Evolutionary conservation across 768 basidiomycete species (phyloP).

Genomic region (Xerocomus spinulosus): DNA sequence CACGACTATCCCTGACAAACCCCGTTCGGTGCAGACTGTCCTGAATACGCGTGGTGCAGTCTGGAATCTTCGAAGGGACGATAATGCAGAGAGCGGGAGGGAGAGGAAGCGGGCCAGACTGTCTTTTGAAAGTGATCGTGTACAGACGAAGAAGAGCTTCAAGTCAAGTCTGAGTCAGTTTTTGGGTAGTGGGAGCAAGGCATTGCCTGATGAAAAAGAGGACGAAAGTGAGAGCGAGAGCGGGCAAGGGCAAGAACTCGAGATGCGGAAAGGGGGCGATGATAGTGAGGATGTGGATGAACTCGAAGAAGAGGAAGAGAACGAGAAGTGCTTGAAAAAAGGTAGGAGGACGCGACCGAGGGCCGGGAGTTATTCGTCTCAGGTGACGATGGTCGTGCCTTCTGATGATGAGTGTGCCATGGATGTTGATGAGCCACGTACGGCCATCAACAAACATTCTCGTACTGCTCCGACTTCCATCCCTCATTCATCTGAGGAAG

Average conservation of each 20-base stretch:
- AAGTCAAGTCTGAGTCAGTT: constrained; percentile 49
- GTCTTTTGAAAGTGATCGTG: constrained; percentile 7
- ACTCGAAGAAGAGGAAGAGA: constrained; percentile 3
- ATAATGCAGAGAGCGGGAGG: constrained; percentile 16
- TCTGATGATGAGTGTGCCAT: constrained; percentile 27
- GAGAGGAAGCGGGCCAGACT: constrained; percentile 37
- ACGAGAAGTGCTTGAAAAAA: not conserved
- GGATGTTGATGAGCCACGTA: constrained; percentile 21
- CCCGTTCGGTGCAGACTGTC: constrained; percentile 36
- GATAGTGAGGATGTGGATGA: constrained; percentile 15
- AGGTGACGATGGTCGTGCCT: constrained; percentile 15
- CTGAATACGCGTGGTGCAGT: constrained; percentile 48
- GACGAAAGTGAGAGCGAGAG: constrained; percentile 13
- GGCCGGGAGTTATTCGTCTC: constrained; percentile 14
- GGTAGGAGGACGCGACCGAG: constrained; percentile 7
- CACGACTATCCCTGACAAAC: constrained; percentile 9
- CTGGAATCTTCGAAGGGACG: constrained; percentile 40
- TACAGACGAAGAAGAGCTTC: constrained; percentile 31
- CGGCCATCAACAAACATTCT: constrained; percentile 17
- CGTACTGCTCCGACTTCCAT: not conserved
- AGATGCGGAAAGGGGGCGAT: not conserved
- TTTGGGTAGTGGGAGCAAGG: constrained; percentile 43
- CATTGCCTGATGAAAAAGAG: constrained; percentile 13
- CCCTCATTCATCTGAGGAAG: not conserved
- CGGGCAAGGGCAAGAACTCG: constrained; percentile 4